phyloP scores from a whole-genome alignment of 2,329 filamentous ascomycete species.

The Plenodomus biglobosus region DNA sequence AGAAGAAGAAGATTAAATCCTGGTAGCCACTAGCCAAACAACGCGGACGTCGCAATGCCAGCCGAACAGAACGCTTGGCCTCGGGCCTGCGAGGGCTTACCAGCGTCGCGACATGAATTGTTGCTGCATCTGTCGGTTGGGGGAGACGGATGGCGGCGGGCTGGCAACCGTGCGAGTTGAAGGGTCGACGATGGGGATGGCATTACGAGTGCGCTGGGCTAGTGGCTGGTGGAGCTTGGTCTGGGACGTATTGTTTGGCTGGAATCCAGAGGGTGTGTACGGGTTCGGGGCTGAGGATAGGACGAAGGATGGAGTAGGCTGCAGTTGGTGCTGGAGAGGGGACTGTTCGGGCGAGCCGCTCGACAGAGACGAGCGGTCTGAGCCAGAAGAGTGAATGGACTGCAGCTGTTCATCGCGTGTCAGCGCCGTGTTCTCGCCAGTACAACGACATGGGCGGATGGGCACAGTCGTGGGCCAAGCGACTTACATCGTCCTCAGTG shows the following conservation, averaged over 20 bases:
- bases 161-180: slow-evolving; percentile 88
- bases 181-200: slow-evolving; percentile 97
- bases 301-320: slow-evolving; percentile 69
- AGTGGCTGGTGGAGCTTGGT: slow-evolving; percentile 90
- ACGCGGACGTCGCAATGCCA: slow-evolving; percentile 43
- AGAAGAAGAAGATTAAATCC: slow-evolving; percentile 42
- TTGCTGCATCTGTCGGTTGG: slow-evolving; percentile 62
- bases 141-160: slow-evolving; percentile 74
- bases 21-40: slow-evolving; percentile 46
- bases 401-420: slow-evolving; percentile 64
- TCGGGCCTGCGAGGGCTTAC: slow-evolving; percentile 45
- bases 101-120: slow-evolving; percentile 54
- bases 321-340: slow-evolving; percentile 79
- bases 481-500: slow-evolving; percentile 84
- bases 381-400: slow-evolving; percentile 84
- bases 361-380: slow-evolving; percentile 91
- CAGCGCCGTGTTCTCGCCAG: slow-evolving; percentile 30
- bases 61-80: slow-evolving; percentile 36
- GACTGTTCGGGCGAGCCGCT: slow-evolving; percentile 93
- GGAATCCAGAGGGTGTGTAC: slow-evolving; percentile 62
- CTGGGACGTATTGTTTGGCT: slow-evolving; percentile 55
- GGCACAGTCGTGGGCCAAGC: slow-evolving; percentile 25
- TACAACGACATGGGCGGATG: slow-evolving; percentile 28
- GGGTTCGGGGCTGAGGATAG: slow-evolving; percentile 66
- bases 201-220: slow-evolving; percentile 85